Evolutionary conservation across 2,329 filamentous ascomycete species (phyloP), one percentile per base, ranked within the genome.

Genomic region (Diaporthe sp.): DNA sequence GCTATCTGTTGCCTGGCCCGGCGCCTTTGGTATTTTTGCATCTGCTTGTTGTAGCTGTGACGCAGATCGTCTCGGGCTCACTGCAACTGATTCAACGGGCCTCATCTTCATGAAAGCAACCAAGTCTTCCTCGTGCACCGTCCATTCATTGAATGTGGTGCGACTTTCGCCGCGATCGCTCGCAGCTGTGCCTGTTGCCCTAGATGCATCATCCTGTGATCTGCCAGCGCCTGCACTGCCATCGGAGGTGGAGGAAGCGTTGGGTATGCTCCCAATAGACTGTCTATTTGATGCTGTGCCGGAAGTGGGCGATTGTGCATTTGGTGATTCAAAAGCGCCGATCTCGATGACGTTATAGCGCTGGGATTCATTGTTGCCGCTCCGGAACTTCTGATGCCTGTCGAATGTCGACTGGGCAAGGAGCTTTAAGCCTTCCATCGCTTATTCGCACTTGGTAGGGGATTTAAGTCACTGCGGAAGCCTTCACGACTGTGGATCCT

Each of bases 341-440:
- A 76, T 68, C 59, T 76, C 75, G 44, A 76, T 73, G 51, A 75
- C 75, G 47, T 73, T 76, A 25, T 76, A 73, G 10, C 75, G 70
- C 39, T 65, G 70, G 4, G 72, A 59, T 8, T 63, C 74, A 1
- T 65, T 56, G 50, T 15, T 59, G 70, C 50, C 39, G 51, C 58
- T 55, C 27, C 66, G 70, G 70, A 76, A 76, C 30, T 71, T 73
- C 47, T 76, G 75, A 35, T 71, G 66, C 50, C 58, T 75, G 70
- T 76, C 75, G 39, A 76, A 76, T 5, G 75, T 76, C 59, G 73
- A 75, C 70, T 73, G 70, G 32, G 75, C 75, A 39, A 76, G 69
- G 32, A 63, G 53, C 39, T 75, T 76, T 7, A 76, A 17, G 42
- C 75, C 75, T 7, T 76, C 75, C 75, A 76, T 76, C 12, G 53